Conservation (phyloP, 2,329 filamentous ascomycete species). For the Conoideocrella luteorostrata region DNA sequence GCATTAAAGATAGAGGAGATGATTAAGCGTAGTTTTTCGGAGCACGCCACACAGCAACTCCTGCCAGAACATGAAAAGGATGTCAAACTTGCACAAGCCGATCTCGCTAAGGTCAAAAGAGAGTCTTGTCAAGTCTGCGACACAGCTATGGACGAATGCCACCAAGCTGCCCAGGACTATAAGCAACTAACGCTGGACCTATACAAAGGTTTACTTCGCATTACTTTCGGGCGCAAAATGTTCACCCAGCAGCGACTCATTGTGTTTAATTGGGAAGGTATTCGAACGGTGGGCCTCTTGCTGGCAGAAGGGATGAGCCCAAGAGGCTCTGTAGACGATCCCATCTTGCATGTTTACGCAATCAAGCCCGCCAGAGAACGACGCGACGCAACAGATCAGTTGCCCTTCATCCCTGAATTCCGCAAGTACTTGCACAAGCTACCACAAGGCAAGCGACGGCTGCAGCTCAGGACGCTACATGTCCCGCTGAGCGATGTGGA, state of each 20-base stretch:
- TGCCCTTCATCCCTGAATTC: slow-evolving; percentile 74
- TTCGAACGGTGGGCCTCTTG: slow-evolving; percentile 75
- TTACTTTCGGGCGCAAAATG: slow-evolving; percentile 75
- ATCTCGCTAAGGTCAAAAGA: slow-evolving; percentile 82
- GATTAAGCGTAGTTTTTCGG: slow-evolving; percentile 99
- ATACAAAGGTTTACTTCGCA: slow-evolving; percentile 68
- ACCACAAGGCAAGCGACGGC: slow-evolving; percentile 58
- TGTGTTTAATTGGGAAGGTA: slow-evolving; percentile 78
- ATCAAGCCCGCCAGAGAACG: slow-evolving; percentile 62
- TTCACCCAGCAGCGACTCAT: slow-evolving; percentile 71
- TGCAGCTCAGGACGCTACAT: slow-evolving; percentile 61
- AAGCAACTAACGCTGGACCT: slow-evolving; percentile 74
- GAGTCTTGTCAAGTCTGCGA: slow-evolving; percentile 81
- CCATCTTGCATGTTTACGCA: slow-evolving; percentile 72
- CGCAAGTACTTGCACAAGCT: slow-evolving; percentile 61
- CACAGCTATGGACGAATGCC: slow-evolving; percentile 69
- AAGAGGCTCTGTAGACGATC: slow-evolving; percentile 49
- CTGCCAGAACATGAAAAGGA: slow-evolving; percentile 94
- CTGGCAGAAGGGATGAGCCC: slow-evolving; percentile 67
- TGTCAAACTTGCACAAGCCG: slow-evolving; percentile 85
- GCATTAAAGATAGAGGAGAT: slow-evolving; percentile 98
- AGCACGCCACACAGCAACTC: slow-evolving; percentile 92
- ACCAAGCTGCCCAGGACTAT: slow-evolving; percentile 74
- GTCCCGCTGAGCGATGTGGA: slow-evolving; percentile 76
- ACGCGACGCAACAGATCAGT: slow-evolving; percentile 73